Evolutionary conservation across 306 rosid species (phyloP).

Genomic region (Quercus variabilis): DNA sequence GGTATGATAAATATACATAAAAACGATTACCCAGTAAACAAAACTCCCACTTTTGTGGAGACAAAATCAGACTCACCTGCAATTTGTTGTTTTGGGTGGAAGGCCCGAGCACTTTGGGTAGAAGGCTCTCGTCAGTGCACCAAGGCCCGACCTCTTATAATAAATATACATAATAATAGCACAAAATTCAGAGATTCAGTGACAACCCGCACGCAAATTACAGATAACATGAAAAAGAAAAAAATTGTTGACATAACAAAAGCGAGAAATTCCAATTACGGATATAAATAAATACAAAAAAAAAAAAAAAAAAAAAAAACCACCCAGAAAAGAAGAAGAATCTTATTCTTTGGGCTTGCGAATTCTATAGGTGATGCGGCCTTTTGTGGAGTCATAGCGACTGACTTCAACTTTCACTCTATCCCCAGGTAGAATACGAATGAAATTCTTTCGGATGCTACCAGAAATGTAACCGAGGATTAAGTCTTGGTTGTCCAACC

Average conservation of each 20-base stretch:
- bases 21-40: too few species aligned
- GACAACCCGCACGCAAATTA: background rate
- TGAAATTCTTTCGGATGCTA: conserved; percentile 53
- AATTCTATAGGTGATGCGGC: conserved; percentile 42
- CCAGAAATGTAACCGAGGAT: conserved; percentile 56
- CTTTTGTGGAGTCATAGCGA: conserved; percentile 50
- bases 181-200: background rate
- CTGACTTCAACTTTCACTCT: conserved; percentile 55
- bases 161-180: background rate
- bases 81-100: too few species aligned
- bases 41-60: too few species aligned
- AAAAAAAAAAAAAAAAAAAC: background rate
- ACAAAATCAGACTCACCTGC: too few species aligned
- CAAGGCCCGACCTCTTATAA: background rate
- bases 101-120: too few species aligned
- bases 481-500: conserved; percentile 44
- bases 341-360: conserved; percentile 29
- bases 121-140: too few species aligned
- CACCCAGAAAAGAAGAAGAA: background rate
- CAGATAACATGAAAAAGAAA: background rate
- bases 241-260: background rate
- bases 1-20: background rate
- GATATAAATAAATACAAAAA: background rate
- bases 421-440: conserved; percentile 52
- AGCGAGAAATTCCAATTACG: background rate